phyloP scores from a whole-genome alignment of 208 protist genomes.

The Leishmania arabica region DNA sequence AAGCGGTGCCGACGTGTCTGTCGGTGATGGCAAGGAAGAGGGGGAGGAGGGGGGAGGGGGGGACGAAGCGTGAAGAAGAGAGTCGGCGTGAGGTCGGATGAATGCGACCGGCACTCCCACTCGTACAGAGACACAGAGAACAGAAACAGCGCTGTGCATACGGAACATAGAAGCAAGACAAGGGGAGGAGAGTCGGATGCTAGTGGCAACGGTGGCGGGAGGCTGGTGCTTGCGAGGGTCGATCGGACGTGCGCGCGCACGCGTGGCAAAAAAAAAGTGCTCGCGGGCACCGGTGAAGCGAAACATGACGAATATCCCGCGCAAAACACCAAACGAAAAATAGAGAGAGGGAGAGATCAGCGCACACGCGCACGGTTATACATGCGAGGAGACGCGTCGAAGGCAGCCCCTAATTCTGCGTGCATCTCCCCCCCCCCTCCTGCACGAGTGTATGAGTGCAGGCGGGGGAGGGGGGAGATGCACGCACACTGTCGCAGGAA shows the following conservation, averaged over 20 bases:
- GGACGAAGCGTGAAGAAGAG: too few species aligned
- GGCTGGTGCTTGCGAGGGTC: not conserved
- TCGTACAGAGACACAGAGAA: too few species aligned
- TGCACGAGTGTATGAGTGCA: not conserved
- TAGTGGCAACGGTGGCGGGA: not conserved
- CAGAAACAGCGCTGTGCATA: not conserved
- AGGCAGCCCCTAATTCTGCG: not conserved
- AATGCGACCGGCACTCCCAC: not conserved
- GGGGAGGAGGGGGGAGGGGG: too few species aligned
- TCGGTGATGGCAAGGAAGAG: too few species aligned
- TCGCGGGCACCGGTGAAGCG: not conserved
- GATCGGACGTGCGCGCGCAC: not conserved
- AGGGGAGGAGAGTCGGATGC: not conserved
- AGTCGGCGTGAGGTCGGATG: not conserved
- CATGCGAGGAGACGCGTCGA: not conserved
- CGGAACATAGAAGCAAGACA: not conserved
- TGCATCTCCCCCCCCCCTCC: not conserved
- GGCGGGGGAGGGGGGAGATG: not conserved
- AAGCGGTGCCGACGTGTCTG: too few species aligned
- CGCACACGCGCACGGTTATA: not conserved
- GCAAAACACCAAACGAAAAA: not conserved
- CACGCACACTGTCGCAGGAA: not conserved
- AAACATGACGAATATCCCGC: not conserved
- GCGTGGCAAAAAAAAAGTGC: not conserved
- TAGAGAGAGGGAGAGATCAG: not conserved